Conservation (phyloP, 148 eudicot genomes). For the Rhododendron simsii region DNA sequence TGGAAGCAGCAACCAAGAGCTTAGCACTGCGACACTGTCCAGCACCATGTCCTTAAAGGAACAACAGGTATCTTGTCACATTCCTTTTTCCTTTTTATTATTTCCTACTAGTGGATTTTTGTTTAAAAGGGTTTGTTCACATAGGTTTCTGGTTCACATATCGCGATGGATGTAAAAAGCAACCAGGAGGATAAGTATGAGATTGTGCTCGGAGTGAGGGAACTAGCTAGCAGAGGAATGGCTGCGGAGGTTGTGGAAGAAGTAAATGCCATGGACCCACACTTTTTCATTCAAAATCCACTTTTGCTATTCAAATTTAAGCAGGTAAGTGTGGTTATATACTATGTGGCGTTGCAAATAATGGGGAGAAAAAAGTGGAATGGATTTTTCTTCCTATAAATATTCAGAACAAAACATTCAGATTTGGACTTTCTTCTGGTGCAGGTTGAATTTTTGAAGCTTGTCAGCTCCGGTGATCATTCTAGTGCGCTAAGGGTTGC, state of each 20-base stretch:
- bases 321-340: conserved; percentile 48
- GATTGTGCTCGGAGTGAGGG: conserved; percentile 68
- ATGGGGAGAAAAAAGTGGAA: neutral
- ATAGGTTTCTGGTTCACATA: conserved; percentile 35
- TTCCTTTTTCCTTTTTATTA: neutral
- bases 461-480: conserved; percentile 72
- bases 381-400: neutral
- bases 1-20: conserved; percentile 38
- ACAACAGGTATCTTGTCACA: conserved; percentile 12
- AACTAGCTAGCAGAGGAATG: conserved; percentile 81
- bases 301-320: conserved; percentile 79
- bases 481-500: conserved; percentile 80
- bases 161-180: conserved; percentile 20
- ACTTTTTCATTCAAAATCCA: conserved; percentile 60
- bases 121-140: conserved; percentile 3
- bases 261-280: conserved; percentile 66
- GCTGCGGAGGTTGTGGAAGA: conserved; percentile 84
- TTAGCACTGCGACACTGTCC: conserved; percentile 10
- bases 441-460: conserved; percentile 92
- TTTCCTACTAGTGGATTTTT: neutral
- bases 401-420: neutral
- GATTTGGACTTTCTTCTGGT: conserved; percentile 16
- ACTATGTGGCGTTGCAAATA: neutral
- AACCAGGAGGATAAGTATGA: conserved; percentile 49
- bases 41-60: conserved; percentile 14